Percentiles rank a stretch among this genome's conserved stretches.
Evolutionary conservation across 1,139 yeast species (phyloP).

Genomic region (Eremothecium coryli): DNA sequence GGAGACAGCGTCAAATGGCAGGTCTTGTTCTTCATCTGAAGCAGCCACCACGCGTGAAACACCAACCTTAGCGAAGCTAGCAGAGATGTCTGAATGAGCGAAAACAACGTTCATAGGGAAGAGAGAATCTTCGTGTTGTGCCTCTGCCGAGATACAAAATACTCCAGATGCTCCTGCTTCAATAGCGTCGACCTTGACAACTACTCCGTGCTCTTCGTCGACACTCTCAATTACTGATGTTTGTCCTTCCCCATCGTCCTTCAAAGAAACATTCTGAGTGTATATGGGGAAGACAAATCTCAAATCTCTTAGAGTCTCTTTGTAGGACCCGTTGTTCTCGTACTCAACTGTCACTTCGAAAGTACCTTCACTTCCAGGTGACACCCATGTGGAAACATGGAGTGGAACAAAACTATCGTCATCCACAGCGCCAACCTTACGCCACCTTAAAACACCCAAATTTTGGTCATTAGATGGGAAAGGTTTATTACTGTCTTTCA

Average conservation of each 20-base stretch:
- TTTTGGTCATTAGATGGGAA: conserved; percentile 90
- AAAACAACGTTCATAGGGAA: conserved; percentile 71
- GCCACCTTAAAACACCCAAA: conserved; percentile 88
- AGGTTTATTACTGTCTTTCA: conserved; percentile 67
- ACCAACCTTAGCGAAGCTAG: conserved; percentile 39
- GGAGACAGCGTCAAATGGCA: conserved; percentile 66
- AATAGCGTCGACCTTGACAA: conserved; percentile 44
- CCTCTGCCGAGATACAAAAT: conserved; percentile 70
- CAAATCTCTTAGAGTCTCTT: conserved; percentile 46
- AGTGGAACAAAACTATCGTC: conserved; percentile 55
- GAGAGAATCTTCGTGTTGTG: conserved; percentile 69
- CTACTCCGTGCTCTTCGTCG: conserved; percentile 49
- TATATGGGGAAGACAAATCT: conserved; percentile 56
- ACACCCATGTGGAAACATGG: conserved; percentile 78
- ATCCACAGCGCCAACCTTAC: conserved; percentile 54
- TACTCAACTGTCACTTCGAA: conserved; percentile 82
- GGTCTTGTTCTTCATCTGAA: conserved; percentile 36
- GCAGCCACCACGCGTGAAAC: conserved; percentile 37
- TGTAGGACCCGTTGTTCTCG: conserved; percentile 49
- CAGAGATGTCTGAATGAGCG: conserved; percentile 30
- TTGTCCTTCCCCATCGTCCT: conserved; percentile 40
- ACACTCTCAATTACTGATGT: conserved; percentile 38
- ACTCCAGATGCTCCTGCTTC: conserved; percentile 53
- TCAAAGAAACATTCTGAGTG: conserved; percentile 50
- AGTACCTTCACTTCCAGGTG: conserved; percentile 42